These are phyloP conservation scores for Massarina eburnea DNA, from an alignment of 2,329 filamentous ascomycete genomes.

Conservation along the genomic window DNA sequence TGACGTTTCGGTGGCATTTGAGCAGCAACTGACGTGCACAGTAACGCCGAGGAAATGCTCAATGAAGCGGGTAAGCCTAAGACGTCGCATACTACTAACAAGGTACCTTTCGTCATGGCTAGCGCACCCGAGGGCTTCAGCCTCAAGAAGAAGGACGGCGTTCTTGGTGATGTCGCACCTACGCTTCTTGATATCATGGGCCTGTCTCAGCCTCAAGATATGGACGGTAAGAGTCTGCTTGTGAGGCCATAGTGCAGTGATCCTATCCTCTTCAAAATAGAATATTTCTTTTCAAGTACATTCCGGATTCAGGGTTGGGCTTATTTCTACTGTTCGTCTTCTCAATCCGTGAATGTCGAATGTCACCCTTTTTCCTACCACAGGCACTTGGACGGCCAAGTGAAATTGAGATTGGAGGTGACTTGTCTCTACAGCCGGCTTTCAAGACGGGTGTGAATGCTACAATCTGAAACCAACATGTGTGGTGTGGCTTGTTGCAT, in stretches of 20 bases:
- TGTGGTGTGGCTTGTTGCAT: neutral
- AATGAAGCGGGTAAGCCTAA: conserved; percentile 94
- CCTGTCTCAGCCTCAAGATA: conserved; percentile 83
- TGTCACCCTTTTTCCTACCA: no score
- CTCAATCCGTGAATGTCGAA: no score
- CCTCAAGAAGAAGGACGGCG: conserved; percentile 79
- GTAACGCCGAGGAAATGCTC: conserved; percentile 98
- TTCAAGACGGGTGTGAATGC: neutral
- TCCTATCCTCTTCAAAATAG: no score
- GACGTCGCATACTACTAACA: conserved; percentile 97
- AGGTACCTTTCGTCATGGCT: conserved; percentile 97
- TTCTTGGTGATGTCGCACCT: conserved; percentile 97
- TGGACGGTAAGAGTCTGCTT: conserved; percentile 84
- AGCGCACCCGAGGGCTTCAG: conserved; percentile 91
- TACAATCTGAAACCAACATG: neutral
- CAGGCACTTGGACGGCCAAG: no score
- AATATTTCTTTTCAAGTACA: no score
- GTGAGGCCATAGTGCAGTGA: conserved; percentile 61
- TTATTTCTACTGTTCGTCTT: no score
- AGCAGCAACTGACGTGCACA: conserved; percentile 33
- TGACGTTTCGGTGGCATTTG: neutral
- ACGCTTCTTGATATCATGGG: conserved; percentile 91
- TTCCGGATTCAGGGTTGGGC: no score
- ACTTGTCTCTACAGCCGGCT: neutral
- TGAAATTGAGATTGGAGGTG: neutral